Percentiles rank a stretch among this genome's conserved stretches.
phyloP scores from a whole-genome alignment of 192 early-diverging fungal species.

The Backusella morwellensis region DNA sequence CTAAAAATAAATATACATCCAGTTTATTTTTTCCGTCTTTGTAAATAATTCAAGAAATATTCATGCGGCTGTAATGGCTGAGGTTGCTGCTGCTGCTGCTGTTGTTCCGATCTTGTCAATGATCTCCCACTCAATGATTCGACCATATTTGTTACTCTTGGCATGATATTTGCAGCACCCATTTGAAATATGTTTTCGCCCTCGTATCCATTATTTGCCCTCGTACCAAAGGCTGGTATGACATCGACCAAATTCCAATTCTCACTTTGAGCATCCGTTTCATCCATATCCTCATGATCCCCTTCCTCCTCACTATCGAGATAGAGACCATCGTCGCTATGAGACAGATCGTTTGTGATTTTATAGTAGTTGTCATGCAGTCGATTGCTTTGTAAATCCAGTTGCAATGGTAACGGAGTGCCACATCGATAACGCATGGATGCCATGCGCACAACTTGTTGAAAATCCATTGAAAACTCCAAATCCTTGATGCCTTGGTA shows the following conservation, averaged over 20 bases:
- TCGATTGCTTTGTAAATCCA: not conserved
- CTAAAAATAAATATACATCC: not conserved
- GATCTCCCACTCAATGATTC: not conserved
- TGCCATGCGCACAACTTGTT: conserved; percentile 30
- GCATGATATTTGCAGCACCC: conserved; percentile 21
- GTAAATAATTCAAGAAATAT: not conserved
- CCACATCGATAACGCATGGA: conserved; percentile 10
- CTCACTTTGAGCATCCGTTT: conserved; percentile 2
- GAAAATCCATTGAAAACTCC: conserved; percentile 22
- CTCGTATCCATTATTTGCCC: conserved; percentile 11
- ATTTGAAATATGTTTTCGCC: conserved; percentile 27
- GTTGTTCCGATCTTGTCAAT: not conserved
- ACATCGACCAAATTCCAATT: conserved; percentile 38
- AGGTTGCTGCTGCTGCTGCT: not conserved
- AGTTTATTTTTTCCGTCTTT: not conserved
- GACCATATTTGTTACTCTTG: conserved; percentile 28
- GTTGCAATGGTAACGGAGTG: not conserved
- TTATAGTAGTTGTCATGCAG: not conserved
- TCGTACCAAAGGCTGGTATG: conserved; percentile 17
- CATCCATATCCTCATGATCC: not conserved
- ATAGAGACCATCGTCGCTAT: conserved; percentile 1
- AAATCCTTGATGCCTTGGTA: conserved; percentile 17
- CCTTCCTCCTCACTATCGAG: conserved; percentile 14
- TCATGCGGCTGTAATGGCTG: not conserved
- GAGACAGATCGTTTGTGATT: not conserved